These are phyloP conservation scores for Cyclospora cayetanensis DNA, from an alignment of 169 alveolate species.

Conservation along the genomic window DNA sequence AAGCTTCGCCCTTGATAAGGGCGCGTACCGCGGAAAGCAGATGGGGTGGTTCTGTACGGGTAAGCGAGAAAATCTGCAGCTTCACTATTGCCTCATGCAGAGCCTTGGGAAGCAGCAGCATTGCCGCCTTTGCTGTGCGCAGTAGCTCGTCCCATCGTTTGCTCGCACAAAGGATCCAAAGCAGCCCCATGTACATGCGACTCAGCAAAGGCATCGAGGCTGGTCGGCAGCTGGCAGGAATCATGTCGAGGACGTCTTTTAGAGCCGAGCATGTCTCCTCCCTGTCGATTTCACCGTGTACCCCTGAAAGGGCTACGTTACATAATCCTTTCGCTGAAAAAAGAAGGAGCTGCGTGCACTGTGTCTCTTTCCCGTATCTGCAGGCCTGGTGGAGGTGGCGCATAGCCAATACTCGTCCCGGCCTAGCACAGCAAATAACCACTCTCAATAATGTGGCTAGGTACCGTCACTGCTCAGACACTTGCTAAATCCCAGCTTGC, in stretches of 20 bases:
- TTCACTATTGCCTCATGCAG: conserved; percentile 44
- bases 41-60: conserved; percentile 17
- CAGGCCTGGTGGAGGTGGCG: conserved; percentile 64
- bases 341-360: conserved; percentile 35
- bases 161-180: conserved; percentile 18
- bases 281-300: neutral
- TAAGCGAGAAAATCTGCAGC: conserved; percentile 53
- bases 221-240: conserved; percentile 48
- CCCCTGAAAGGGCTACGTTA: conserved; percentile 46
- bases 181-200: conserved; percentile 65
- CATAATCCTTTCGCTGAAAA: conserved; percentile 61
- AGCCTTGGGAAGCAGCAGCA: conserved; percentile 45
- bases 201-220: neutral
- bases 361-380: conserved; percentile 45
- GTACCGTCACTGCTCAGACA: no score
- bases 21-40: conserved; percentile 24
- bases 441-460: no score
- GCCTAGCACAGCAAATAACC: conserved; percentile 8
- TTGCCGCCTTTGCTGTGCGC: conserved; percentile 46
- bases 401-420: conserved; percentile 30
- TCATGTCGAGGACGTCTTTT: conserved; percentile 20
- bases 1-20: conserved; percentile 10
- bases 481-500: no score
- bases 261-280: conserved; percentile 24
- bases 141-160: conserved; percentile 60